Percentiles rank a stretch among this genome's conserved stretches.
Conservation (phyloP, 768 basidiomycete genomes). For the Pleurotus citrinopileatus region DNA sequence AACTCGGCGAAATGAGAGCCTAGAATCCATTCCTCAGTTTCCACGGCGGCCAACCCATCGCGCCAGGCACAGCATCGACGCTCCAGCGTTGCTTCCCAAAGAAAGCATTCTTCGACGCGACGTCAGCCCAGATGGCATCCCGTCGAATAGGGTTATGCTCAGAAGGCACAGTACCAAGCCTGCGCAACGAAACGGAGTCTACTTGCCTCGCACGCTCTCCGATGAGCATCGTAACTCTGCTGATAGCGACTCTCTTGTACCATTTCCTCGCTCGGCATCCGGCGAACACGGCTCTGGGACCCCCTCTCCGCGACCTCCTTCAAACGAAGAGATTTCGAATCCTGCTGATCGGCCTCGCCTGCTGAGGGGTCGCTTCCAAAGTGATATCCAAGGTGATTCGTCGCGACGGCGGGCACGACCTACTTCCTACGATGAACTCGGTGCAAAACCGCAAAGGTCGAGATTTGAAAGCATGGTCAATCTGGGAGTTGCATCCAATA, state of each 20-base stretch:
- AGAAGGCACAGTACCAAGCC: slow-evolving; percentile 60
- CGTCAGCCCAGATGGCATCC: slow-evolving; percentile 53
- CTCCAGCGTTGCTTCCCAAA: slow-evolving; percentile 44
- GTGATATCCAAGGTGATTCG: slow-evolving; percentile 62
- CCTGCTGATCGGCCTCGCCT: slow-evolving; percentile 35
- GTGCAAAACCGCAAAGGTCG: slow-evolving; percentile 48
- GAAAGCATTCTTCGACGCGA: slow-evolving; percentile 49
- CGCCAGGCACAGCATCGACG: slow-evolving; percentile 62
- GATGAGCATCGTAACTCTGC: slow-evolving; percentile 32
- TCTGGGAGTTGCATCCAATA: slow-evolving; percentile 47
- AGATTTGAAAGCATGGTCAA: slow-evolving; percentile 76
- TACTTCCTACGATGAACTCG: slow-evolving; percentile 67
- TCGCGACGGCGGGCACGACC: slow-evolving; percentile 54
- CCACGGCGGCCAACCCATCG: slow-evolving; percentile 63
- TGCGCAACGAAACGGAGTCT: slow-evolving; percentile 41
- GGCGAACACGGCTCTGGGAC: slow-evolving; percentile 44
- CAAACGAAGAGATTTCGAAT: slow-evolving; percentile 27
- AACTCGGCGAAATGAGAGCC: slow-evolving; percentile 40
- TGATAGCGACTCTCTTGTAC: slow-evolving; percentile 41
- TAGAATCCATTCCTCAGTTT: slow-evolving; percentile 45
- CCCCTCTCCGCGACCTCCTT: slow-evolving; percentile 38
- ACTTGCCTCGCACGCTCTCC: slow-evolving; percentile 36
- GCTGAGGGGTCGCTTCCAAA: slow-evolving; percentile 68
- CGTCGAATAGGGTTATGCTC: slow-evolving; percentile 43
- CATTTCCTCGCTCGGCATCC: slow-evolving; percentile 63